These are phyloP conservation scores for Wickerhamiella musiphila DNA, from an alignment of 805 yeast species.

Conservation along the genomic window DNA sequence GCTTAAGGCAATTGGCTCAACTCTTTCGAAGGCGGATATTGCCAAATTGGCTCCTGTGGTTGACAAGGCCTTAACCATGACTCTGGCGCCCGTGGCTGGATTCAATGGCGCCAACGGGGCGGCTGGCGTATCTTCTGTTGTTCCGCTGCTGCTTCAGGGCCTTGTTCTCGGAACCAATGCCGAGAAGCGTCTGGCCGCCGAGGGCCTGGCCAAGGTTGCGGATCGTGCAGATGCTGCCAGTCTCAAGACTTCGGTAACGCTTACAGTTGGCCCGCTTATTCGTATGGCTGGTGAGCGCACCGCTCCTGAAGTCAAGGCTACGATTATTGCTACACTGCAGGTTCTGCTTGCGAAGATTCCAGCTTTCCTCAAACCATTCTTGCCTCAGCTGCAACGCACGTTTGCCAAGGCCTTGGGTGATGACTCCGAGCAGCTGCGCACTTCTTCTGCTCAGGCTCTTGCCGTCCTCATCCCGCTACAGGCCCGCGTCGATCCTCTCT, in stretches of 20 bases:
- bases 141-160: conserved; percentile 89
- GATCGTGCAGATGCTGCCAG: conserved; percentile 56
- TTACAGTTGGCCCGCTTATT: conserved; percentile 91
- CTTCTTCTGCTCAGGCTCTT: conserved; percentile 76
- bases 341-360: conserved; percentile 69
- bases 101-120: conserved; percentile 43
- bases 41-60: conserved; percentile 73
- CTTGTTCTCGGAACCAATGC: conserved; percentile 80
- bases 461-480: conserved; percentile 79
- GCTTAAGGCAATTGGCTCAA: conserved; percentile 45
- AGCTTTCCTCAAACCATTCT: conserved; percentile 78
- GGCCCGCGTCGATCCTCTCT: conserved; percentile 86
- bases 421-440: conserved; percentile 51
- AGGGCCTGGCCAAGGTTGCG: conserved; percentile 75
- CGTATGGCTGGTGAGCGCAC: conserved; percentile 96
- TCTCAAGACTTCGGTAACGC: conserved; percentile 76
- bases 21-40: conserved; percentile 56
- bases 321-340: conserved; percentile 75
- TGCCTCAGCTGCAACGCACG: conserved; percentile 95
- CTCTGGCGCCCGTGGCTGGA: conserved; percentile 59
- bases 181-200: conserved; percentile 72
- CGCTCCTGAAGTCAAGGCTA: conserved; percentile 78
- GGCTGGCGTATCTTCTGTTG: conserved; percentile 72
- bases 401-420: conserved; percentile 85
- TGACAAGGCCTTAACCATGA: conserved; percentile 45